Evolutionary conservation across 345 rosid genomes (phyloP), one percentile per base, ranked within the genome.

Genomic region (Balakata baccata): DNA sequence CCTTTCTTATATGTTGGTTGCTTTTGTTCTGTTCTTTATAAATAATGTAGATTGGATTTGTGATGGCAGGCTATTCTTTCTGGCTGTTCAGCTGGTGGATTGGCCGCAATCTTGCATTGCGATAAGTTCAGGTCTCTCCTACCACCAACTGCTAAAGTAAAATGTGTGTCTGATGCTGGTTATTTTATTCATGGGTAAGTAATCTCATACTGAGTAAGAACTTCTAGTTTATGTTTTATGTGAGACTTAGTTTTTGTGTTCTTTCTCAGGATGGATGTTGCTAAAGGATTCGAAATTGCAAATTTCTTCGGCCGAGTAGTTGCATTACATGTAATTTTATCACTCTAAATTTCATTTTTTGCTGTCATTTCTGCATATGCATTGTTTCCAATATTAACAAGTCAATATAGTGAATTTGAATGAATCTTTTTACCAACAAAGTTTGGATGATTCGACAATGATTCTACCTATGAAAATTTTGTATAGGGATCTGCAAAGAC

Each of bases 1-100:
- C 10, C 20, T 8, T 29, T 3, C 16, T 25, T 7, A 14, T 41
- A 25, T 29, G 34, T 29, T 29, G 2, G 18, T 29, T 54, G 18
- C 10, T 8, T 54, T 62, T 43, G 11, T 43, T 58, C 18, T 53
- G 16, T 0, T 52, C 11, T 37, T 56, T 0, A 23, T 37, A 2
- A 64, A 51, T 39, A 57, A 61, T 58, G n/a, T 43, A 37, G 49
- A 59, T 38, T 61, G 29, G 5, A 45, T 46, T 68, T 57, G 22
- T 6, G 56, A 3, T 77, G 5, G 17, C 74, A 95, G 99, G 99
- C 97, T 78, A 76, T 95, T 81, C 81, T 95, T 69, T 87, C 98
- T 4, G 99, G 99, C 3, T 95, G 99, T 78, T 95, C 99, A 3
- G 99, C 99, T 50, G 98, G 99, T 6, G 99, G 97, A 49, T 83